Base-by-base conservation (phyloP, 345 rosid species). In the Turnera subulata region DNA sequence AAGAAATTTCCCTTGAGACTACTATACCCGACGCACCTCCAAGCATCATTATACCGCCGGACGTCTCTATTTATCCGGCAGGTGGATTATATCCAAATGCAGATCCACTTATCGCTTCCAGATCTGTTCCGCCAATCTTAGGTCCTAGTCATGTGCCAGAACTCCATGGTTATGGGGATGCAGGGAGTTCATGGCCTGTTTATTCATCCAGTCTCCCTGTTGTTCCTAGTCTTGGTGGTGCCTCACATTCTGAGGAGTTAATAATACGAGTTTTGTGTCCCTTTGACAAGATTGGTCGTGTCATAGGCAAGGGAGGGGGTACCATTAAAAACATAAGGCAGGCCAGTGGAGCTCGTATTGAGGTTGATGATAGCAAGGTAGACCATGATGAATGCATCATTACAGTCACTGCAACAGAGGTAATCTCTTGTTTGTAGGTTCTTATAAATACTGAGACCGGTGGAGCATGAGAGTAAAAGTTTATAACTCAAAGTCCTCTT, bases 221-320 rank as follows among this genome's bases (percentile, higher is more conserved):
- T 20, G 75, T 76, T 64, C 73, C 90, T 64, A 79, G 79, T 67
- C 71, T 80, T 63, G 75, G 81, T 1, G 73, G 76, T 33, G 54
- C 82, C 63, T 75, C 86, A 8, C 80, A 24, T 60, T 76, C 81
- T 16, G 90, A 80, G 80, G 93, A 93, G 63, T 73, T 93, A 64
- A 62, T 74, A 38, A 17, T 93, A 22, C 77, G 81, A 60, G 82
- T 93, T 7, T 35, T 93, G 64, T 93, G 99, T 68, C 78, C 95
- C 39, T 79, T 72, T 65, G 65, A 80, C 63, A 93, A 87, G 61
- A 93, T 89, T 59, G 99, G 99, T 1, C 97, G 99, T 55, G 99
- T 93, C 55, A 93, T 93, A 53, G 99, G 97, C 47, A 89, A 80
- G 78, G 96, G 90, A 71, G 99, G 99, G 21, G 60, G 87, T 51